Conservation (phyloP, 2,329 filamentous ascomycete genomes). For the Fusarium concolor region DNA sequence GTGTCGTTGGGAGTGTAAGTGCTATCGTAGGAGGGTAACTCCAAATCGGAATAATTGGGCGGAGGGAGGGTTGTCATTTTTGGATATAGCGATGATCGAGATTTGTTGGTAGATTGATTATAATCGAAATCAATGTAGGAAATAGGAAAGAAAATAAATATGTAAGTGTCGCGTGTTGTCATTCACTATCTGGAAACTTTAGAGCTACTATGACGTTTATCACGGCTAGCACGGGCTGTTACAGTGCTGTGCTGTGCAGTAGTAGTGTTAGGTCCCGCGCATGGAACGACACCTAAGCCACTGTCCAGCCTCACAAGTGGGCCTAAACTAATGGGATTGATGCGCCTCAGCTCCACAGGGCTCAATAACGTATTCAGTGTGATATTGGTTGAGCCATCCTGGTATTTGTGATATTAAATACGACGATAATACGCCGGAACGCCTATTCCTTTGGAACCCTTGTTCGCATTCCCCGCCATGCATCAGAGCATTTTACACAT, state of each 20-base stretch:
- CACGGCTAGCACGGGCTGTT: neutral
- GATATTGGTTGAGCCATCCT: neutral
- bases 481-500: neutral
- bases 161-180: slow-evolving; percentile 23
- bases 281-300: too few relatives aligned
- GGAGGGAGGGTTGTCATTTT: slow-evolving; percentile 34
- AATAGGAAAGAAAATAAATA: neutral
- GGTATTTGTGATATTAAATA: slow-evolving; percentile 29
- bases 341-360: slow-evolving; percentile 7
- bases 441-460: slow-evolving; percentile 11
- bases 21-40: slow-evolving; percentile 44
- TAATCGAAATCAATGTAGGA: neutral
- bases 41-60: slow-evolving; percentile 12
- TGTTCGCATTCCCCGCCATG: neutral
- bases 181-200: slow-evolving; percentile 3
- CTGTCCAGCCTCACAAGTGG: slow-evolving; percentile 13
- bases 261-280: neutral
- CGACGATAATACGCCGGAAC: slow-evolving; percentile 29
- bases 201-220: slow-evolving; percentile 35
- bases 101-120: neutral
- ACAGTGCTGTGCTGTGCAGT: too few relatives aligned
- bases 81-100: neutral
- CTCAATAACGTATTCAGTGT: neutral
- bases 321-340: neutral
- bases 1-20: slow-evolving; percentile 8